These are phyloP conservation scores for Serendipita sp. DNA, from an alignment of 768 basidiomycete species.

Conservation along the genomic window DNA sequence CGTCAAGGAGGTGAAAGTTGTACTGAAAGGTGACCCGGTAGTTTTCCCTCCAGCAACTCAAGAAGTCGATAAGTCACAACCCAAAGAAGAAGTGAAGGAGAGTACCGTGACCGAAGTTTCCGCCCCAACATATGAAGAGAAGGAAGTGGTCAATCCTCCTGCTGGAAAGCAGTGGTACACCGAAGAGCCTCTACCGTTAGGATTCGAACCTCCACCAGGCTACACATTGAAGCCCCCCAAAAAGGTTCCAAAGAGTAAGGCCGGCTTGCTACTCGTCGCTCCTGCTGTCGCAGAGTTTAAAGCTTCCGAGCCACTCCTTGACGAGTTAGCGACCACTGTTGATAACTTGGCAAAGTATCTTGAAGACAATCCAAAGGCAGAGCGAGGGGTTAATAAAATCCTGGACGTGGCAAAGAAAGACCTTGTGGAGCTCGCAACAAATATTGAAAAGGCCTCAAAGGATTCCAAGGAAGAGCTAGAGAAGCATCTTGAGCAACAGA, in stretches of 20 bases:
- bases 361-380: constrained; percentile 50
- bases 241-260: constrained; percentile 27
- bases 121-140: constrained; percentile 9
- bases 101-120: constrained; percentile 11
- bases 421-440: constrained; percentile 55
- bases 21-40: constrained; percentile 32
- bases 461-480: constrained; percentile 58
- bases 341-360: constrained; percentile 80
- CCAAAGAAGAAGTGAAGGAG: constrained; percentile 15
- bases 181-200: constrained; percentile 74
- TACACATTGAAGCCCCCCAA: constrained; percentile 39
- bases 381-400: constrained; percentile 51
- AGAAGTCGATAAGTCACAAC: constrained; percentile 13
- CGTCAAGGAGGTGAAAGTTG: constrained; percentile 55
- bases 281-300: constrained; percentile 58
- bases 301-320: constrained; percentile 77
- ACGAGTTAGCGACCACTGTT: constrained; percentile 82
- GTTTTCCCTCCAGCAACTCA: neutral
- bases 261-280: constrained; percentile 56
- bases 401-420: constrained; percentile 70
- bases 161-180: constrained; percentile 15
- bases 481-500: constrained; percentile 60
- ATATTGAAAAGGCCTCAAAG: constrained; percentile 64
- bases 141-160: neutral
- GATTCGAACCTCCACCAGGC: constrained; percentile 87